A percentile compares a stretch with the other conserved stretches of the same genome.
phyloP scores from a whole-genome alignment of 495 filamentous ascomycete species.

The Penicillium bovifimosum region DNA sequence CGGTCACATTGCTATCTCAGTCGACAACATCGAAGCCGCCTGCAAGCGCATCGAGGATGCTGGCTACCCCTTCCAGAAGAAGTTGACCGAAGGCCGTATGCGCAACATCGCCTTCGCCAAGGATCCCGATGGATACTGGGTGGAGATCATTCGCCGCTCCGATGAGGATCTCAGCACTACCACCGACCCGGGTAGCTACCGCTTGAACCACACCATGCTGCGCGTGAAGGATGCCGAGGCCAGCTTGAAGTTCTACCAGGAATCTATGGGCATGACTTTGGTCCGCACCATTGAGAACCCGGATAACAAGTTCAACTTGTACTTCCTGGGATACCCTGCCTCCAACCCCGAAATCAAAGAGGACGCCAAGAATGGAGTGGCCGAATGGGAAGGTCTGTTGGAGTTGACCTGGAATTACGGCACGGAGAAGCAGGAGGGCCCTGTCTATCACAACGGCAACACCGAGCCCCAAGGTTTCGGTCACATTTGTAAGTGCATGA shows the following conservation, averaged over 20 bases:
- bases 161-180: constrained; percentile 48
- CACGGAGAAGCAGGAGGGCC: constrained; percentile 79
- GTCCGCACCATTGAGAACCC: constrained; percentile 65
- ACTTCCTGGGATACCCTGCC: constrained; percentile 77
- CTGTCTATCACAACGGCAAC: constrained; percentile 92
- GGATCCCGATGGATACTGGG: constrained; percentile 94
- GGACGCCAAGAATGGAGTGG: constrained; percentile 49
- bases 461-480: constrained; percentile 88
- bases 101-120: constrained; percentile 83
- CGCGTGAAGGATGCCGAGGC: constrained; percentile 84
- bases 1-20: constrained; percentile 81
- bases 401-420: constrained; percentile 97
- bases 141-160: constrained; percentile 57
- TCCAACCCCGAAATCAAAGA: constrained; percentile 45
- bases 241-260: constrained; percentile 84
- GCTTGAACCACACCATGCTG: constrained; percentile 75
- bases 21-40: constrained; percentile 85
- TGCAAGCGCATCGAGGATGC: constrained; percentile 85
- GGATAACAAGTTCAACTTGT: constrained; percentile 75
- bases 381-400: constrained; percentile 73
- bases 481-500: constrained; percentile 63
- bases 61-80: constrained; percentile 93
- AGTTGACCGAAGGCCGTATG: constrained; percentile 82
- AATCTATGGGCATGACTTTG: constrained; percentile 81
- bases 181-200: constrained; percentile 50